These are phyloP conservation scores for Fonsecaea pugnacius DNA, from an alignment of 2,329 filamentous ascomycete species.

Conservation along the genomic window DNA sequence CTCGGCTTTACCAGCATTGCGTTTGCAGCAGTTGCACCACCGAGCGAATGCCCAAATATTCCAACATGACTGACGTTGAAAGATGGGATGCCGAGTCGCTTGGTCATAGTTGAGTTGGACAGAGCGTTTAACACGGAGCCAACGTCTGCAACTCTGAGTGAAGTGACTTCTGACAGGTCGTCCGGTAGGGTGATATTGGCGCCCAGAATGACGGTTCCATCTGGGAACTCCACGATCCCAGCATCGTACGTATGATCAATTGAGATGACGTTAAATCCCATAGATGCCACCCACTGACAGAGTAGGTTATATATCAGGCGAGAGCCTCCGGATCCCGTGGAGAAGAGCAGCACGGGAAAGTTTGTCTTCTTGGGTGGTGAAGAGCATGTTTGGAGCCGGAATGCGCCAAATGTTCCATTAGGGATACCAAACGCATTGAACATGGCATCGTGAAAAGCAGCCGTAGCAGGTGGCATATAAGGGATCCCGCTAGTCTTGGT, in stretches of 20 bases:
- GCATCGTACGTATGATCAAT: constrained; percentile 38
- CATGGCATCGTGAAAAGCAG: constrained; percentile 33
- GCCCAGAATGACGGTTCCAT: constrained; percentile 26
- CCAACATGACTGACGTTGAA: constrained; percentile 20
- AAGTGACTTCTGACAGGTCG: constrained; percentile 15
- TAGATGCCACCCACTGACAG: constrained; percentile 42
- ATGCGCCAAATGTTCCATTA: constrained; percentile 38
- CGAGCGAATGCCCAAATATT: constrained; percentile 45
- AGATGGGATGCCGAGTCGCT: constrained; percentile 16
- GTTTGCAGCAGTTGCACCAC: constrained; percentile 42
- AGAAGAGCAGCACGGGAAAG: constrained; percentile 43
- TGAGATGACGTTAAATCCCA: constrained; percentile 43
- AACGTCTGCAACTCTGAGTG: constrained; percentile 27
- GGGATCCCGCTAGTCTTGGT: constrained; percentile 5
- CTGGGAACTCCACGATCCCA: constrained; percentile 35
- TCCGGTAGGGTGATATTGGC: constrained; percentile 21
- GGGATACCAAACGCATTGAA: constrained; percentile 37
- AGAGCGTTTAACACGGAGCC: constrained; percentile 24
- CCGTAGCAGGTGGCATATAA: constrained; percentile 42
- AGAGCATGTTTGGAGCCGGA: constrained; percentile 28
- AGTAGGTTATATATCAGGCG: constrained; percentile 42
- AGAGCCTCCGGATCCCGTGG: constrained; percentile 39
- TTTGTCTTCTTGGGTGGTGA: constrained; percentile 25
- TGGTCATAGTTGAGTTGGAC: constrained; percentile 9
- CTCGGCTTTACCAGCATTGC: constrained; percentile 37